Base-by-base conservation (phyloP, 495 filamentous ascomycete species). In the Amorphotheca resinae region DNA sequence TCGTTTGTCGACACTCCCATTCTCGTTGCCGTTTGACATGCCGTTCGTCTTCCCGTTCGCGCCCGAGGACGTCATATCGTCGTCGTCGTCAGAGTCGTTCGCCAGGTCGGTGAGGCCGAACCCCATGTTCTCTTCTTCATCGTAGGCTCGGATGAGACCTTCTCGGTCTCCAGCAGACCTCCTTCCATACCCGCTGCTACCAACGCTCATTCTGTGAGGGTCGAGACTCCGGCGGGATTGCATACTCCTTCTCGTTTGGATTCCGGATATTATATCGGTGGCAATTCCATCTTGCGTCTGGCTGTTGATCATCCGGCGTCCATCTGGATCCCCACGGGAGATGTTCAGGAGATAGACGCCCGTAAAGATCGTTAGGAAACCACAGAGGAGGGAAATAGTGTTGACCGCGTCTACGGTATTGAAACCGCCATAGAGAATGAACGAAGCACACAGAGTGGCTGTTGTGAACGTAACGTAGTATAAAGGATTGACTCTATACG, bases 381-480 rank as follows among this genome's bases (percentile, higher is more conserved):
- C 91, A 55, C 79, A 86, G 36, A 98, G 71, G 18, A 98, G 68
- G 22, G 93, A 93, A 51, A 98, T 79, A 9, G 87, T 98, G 63
- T 91, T 94, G 49, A 95, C 83, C 2, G 81, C 73, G 58, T 93
- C 84, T 22, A 84, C 86, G 26, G 91, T 98, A 58, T 96, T 96
- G 74, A 98, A 98, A 36, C 91, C 91, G 46, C 76, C 76, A 70
- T 95, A 98, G 28, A 98, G 84, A 58, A 96, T 94, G 67, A 96
- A 96, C 14, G 87, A 95, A 31, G 91, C 91, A 61, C 81, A 80
- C 38, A 98, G 74, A 12, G 91, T 98, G 23, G 82, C 84, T 4
- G 91, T 96, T 4, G 91, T 98, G 63, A 98, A 98, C n/a, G 89
- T 95, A 38, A 98, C 91, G 62, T 98, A 98, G 69, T 98, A 98